Percentiles rank a stretch among this genome's conserved stretches.
Conservation (phyloP, 257 asterid genomes). For the Ehretia macrophylla region DNA sequence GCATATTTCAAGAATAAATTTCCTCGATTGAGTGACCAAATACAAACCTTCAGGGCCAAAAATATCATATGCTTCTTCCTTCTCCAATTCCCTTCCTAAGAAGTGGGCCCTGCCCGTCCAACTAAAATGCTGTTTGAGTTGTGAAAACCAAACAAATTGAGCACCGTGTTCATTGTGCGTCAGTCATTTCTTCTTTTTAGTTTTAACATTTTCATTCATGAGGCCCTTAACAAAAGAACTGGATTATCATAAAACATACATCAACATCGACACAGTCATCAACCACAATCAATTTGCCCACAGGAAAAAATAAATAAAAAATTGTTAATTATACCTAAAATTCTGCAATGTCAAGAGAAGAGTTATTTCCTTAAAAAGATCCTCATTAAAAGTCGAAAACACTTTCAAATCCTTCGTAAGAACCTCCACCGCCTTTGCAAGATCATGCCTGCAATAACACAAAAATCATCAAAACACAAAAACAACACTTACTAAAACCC, state of each 20-base stretch:
- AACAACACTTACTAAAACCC: not conserved
- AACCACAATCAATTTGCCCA: not conserved
- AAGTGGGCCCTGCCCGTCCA: no score
- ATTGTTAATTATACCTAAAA: conserved; percentile 25
- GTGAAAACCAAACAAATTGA: no score
- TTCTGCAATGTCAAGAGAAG: conserved; percentile 31
- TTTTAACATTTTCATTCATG: no score
- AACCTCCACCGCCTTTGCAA: conserved; percentile 30
- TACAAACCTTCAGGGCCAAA: no score
- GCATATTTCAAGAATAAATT: no score
- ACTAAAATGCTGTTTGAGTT: no score
- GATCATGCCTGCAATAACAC: conserved; percentile 20
- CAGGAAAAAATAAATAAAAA: not conserved
- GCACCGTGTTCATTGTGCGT: no score
- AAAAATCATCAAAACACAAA: not conserved
- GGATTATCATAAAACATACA: not conserved
- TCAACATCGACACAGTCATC: not conserved
- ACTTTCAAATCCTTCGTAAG: conserved; percentile 34
- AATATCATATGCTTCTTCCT: no score
- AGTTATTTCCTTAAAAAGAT: conserved; percentile 36
- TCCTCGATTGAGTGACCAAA: no score
- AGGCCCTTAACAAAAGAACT: no score
- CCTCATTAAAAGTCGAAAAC: conserved; percentile 32
- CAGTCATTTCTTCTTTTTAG: no score
- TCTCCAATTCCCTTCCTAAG: no score